Base-by-base conservation (phyloP, 176 grass and related monocot genomes). In the Oryza nivara region DNA sequence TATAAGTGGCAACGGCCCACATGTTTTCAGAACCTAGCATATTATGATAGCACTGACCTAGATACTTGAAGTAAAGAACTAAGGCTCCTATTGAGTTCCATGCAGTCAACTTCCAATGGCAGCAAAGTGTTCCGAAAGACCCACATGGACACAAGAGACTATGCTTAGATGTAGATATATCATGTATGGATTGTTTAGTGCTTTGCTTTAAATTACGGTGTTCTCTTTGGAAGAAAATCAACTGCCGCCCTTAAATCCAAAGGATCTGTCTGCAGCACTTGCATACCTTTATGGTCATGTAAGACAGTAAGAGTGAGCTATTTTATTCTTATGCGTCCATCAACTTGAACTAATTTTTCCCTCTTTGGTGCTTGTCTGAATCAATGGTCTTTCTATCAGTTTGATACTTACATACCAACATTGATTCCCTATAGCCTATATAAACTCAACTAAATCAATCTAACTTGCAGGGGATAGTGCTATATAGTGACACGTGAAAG, bases 321-420 rank as follows among this genome's bases (percentile, higher is more conserved):
- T 44, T 66, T 5, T 67, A 73, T 13, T 72, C 40, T 83, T 34
- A 70, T 46, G 17, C 58, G 73, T 45, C 11, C 32, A 65, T 41
- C 30, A 86, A 67, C 30, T 76, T 30, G 38, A 87, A 68, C 11
- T 0, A 17, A 19, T 17, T 56, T 56, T 56, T 19, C 5, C 52
- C 52, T 70, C 12, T 76, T 82, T 36, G 22, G 65, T 49, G 38
- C 9, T 70, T 4, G 12, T 70, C 68, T 35, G 11, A 20, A 45
- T n/a, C 56, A 9, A 46, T 34, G 14, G 3, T 30, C 14, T 68
- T 52, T 44, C 25, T 61, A 23, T 47, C 44, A 56, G 16, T 43
- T 86, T 41, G 22, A 52, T 67, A 47, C 73, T 80, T 80, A 32
- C 61, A 68, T 32, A 25, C 16, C 67, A 86, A 49, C 58, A 80